Conservation (phyloP, 2,329 filamentous ascomycete genomes). For the Leptographium lundbergii region DNA sequence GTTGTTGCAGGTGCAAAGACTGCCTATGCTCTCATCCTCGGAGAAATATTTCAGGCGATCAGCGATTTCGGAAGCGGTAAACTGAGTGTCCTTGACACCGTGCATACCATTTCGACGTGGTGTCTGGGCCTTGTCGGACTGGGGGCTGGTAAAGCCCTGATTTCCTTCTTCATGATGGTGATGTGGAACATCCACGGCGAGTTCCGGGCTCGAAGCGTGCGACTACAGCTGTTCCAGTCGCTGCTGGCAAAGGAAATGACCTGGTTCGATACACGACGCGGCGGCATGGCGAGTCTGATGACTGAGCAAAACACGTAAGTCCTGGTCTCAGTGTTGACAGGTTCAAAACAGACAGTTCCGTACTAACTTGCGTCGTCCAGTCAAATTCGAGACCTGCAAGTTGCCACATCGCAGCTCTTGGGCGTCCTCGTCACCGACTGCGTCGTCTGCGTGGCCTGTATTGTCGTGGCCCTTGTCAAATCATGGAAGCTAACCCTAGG, state of each 20-base stretch:
- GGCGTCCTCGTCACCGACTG: constrained; percentile 55
- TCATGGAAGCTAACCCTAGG: constrained; percentile 80
- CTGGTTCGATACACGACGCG: constrained; percentile 68
- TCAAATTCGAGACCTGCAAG: constrained; percentile 70
- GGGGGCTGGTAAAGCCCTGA: constrained; percentile 52
- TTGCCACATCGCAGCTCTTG: constrained; percentile 66
- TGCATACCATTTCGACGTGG: constrained; percentile 43
- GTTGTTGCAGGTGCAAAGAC: constrained; percentile 52
- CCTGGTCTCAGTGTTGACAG: background rate
- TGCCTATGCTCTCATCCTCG: constrained; percentile 55
- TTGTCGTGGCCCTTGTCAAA: constrained; percentile 61
- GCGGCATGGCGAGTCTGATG: constrained; percentile 61
- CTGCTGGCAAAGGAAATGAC: constrained; percentile 61
- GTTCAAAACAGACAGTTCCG: background rate
- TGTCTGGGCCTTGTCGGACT: constrained; percentile 51
- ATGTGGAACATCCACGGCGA: constrained; percentile 73
- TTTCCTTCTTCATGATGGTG: constrained; percentile 53
- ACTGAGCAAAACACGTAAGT: constrained; percentile 61
- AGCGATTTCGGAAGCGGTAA: constrained; percentile 46
- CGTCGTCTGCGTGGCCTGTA: constrained; percentile 50
- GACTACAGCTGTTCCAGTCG: constrained; percentile 51
- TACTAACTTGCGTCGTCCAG: constrained; percentile 28
- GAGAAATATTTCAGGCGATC: constrained; percentile 61
- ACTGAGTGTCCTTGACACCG: constrained; percentile 27
- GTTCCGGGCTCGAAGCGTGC: constrained; percentile 55